Conservation (phyloP, 2,329 filamentous ascomycete species). For the Penicillium paneum region DNA sequence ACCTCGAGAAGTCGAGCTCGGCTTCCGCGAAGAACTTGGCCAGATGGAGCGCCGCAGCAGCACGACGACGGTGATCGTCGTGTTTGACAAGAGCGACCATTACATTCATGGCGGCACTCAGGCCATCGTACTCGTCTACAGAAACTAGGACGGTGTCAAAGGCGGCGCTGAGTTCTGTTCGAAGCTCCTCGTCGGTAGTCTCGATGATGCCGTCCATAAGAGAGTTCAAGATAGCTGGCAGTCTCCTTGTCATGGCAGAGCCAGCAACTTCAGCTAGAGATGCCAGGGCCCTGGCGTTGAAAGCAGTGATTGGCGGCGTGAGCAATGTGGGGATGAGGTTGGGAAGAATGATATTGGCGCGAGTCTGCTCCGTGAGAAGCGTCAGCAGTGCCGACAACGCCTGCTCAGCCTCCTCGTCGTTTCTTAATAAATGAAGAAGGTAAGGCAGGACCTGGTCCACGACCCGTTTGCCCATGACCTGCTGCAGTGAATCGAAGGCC, state of each 20-base stretch:
- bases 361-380: slow-evolving; percentile 84
- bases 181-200: slow-evolving; percentile 69
- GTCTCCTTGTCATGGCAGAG: slow-evolving; percentile 80
- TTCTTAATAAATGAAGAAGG: slow-evolving; percentile 82
- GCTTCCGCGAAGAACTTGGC: slow-evolving; percentile 79
- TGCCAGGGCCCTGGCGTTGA: slow-evolving; percentile 91
- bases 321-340: slow-evolving; percentile 93
- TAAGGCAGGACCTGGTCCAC: slow-evolving; percentile 94
- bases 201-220: slow-evolving; percentile 87
- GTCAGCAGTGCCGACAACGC: slow-evolving; percentile 90
- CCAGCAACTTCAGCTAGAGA: slow-evolving; percentile 90
- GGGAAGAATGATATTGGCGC: slow-evolving; percentile 93
- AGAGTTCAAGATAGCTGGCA: slow-evolving; percentile 87
- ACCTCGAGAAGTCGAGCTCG: slow-evolving; percentile 86
- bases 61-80: slow-evolving; percentile 82
- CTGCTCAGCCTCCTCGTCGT: slow-evolving; percentile 83
- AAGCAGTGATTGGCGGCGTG: slow-evolving; percentile 82
- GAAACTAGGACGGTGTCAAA: slow-evolving; percentile 89
- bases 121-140: slow-evolving; percentile 91
- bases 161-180: slow-evolving; percentile 68
- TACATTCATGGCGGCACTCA: slow-evolving; percentile 94
- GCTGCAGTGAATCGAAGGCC: slow-evolving; percentile 92
- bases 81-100: slow-evolving; percentile 85
- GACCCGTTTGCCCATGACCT: slow-evolving; percentile 87
- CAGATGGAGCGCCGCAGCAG: slow-evolving; percentile 73